Evolutionary conservation across 2,329 filamentous ascomycete species (phyloP).

Genomic region (Arthrobotrys sinensis): DNA sequence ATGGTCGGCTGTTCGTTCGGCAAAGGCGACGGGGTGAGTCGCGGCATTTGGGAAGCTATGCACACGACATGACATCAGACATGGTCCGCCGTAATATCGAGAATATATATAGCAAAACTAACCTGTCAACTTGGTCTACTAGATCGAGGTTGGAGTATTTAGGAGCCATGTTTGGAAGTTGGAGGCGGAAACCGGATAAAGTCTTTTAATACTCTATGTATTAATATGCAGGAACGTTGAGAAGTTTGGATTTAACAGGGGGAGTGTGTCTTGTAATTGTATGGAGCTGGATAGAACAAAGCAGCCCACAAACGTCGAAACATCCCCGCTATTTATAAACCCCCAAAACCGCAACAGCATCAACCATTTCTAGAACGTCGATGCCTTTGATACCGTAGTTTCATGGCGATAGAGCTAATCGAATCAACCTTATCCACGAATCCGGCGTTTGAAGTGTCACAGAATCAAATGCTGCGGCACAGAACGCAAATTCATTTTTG

Average conservation of each 20-base stretch:
- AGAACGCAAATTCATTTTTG: not conserved
- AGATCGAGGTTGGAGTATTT: slow-evolving; percentile 62
- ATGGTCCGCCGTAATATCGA: too few species aligned
- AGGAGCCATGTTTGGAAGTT: slow-evolving; percentile 4
- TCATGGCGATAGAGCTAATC: not conserved
- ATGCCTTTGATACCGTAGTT: not conserved
- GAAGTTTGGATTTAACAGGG: not conserved
- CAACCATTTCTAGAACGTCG: not conserved
- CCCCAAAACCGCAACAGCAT: not conserved
- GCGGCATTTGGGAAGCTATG: slow-evolving; percentile 63
- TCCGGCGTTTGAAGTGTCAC: not conserved
- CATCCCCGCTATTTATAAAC: slow-evolving; percentile 9
- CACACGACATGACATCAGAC: not conserved
- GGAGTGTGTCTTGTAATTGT: not conserved
- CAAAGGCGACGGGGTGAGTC: slow-evolving; percentile 61
- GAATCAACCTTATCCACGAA: slow-evolving; percentile 5
- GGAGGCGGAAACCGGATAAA: not conserved
- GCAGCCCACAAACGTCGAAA: not conserved
- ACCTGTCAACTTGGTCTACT: slow-evolving; percentile 62
- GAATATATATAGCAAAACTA: slow-evolving; percentile 11
- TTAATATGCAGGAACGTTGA: slow-evolving; percentile 12
- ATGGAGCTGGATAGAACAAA: not conserved
- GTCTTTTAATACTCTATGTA: not conserved
- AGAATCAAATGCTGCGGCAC: not conserved
- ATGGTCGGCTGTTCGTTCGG: slow-evolving; percentile 60